Evolutionary conservation across 139 green algal species (phyloP), one percentile per base, ranked within the genome.

Genomic region (Tetraselmis striata): DNA sequence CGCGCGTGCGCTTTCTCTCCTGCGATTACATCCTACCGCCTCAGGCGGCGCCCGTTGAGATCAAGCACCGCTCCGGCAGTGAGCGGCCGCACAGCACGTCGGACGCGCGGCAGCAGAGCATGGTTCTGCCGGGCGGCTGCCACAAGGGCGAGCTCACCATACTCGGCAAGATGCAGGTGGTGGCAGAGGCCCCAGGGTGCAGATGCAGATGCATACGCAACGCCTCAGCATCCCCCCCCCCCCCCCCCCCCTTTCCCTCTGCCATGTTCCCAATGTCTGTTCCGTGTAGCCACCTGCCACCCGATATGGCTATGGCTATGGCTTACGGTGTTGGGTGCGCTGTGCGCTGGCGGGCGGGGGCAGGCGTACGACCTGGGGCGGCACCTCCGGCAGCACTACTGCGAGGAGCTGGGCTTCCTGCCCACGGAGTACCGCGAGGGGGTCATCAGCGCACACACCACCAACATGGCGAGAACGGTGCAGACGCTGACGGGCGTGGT

Each of bases 91-190:
- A 67, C 45, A 67, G 45, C 18, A 18, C 45, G 11, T 67, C 45
- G 18, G 45, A 23, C 1, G 1, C 29, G 0, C 24, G 80, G 76
- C 84, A 91, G 89, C n/a, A 85, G 27, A 58, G 74, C 0, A 81
- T 77, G 1, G 74, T 83, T 1, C 84, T 92, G 67, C 74, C 80
- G 1, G 92, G 92, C 23, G 90, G 90, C n/a, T 94, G 90, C 83
- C 82, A 81, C 77, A 94, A 91, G 85, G 92, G 92, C 23, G 88
- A 95, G 88, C 91, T 95, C 2, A 95, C 92, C 0, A 75, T 83
- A 26, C n/a, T 90, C 22, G 92, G 92, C 0, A 89, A 95, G 86
- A 74, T 84, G 78, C 91, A 94, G 84, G 85, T 86, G 27, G n/a
- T 77, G 24, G 31, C 2, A 32, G 32, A 5, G 18, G 27, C 31